Percentiles rank a stretch among this genome's conserved stretches.
phyloP scores from a whole-genome alignment of 768 basidiomycete genomes.

The Russula emetica region DNA sequence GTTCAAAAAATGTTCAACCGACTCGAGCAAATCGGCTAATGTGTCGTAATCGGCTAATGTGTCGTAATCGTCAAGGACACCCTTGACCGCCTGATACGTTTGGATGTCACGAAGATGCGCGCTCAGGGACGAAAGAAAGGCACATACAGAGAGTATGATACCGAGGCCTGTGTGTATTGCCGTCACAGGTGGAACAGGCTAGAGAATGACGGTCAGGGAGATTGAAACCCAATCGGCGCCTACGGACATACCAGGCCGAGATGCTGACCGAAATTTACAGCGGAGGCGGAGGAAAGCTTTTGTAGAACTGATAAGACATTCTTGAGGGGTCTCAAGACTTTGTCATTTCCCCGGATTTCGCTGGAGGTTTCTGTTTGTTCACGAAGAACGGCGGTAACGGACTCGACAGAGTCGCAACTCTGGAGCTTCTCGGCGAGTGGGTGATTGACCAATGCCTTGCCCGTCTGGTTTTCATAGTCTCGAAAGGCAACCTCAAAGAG shows the following conservation, averaged over 20 bases:
- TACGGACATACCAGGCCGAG: background rate
- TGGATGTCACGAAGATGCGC: background rate
- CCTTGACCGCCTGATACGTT: background rate
- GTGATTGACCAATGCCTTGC: background rate
- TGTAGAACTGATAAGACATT: background rate
- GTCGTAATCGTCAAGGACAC: background rate
- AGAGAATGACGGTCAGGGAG: background rate
- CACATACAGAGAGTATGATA: background rate
- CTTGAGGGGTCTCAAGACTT: background rate
- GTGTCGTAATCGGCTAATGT: background rate
- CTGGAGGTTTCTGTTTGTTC: background rate
- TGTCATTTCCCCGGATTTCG: background rate
- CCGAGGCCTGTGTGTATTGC: background rate
- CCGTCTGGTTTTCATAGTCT: background rate
- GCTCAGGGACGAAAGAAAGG: background rate
- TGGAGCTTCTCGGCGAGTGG: background rate
- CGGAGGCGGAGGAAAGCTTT: background rate
- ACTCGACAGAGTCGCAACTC: background rate
- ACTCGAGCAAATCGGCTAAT: background rate
- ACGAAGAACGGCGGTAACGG: background rate
- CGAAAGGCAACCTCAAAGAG: background rate
- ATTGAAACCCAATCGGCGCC: background rate
- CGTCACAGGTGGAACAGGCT: background rate
- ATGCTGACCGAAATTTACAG: background rate
- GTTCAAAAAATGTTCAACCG: background rate